phyloP scores from a whole-genome alignment of 345 rosid species.

The Schrenkiella parvula region DNA sequence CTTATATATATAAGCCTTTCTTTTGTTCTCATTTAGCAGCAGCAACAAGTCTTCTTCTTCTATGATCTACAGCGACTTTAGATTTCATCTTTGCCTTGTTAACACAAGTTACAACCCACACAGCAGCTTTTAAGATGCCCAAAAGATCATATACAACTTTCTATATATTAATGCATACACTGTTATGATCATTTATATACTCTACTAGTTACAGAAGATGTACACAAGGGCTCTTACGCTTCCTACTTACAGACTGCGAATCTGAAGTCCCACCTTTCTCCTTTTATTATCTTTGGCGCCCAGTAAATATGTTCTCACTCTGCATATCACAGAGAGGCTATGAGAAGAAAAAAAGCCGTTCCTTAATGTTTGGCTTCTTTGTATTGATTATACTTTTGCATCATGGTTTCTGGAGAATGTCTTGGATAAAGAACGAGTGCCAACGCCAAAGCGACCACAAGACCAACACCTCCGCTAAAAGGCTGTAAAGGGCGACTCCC shows the following conservation, averaged over 20 bases:
- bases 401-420: slow-evolving; percentile 26
- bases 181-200: slow-evolving; percentile 1
- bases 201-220: slow-evolving; percentile 17
- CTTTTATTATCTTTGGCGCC: background rate
- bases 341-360: background rate
- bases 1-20: background rate
- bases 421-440: slow-evolving; percentile 64
- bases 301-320: background rate
- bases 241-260: slow-evolving; percentile 17
- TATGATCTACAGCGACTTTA: background rate
- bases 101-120: background rate
- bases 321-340: background rate
- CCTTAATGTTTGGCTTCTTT: slow-evolving; percentile 2
- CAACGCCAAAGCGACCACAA: slow-evolving; percentile 46
- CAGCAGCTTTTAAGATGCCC: background rate
- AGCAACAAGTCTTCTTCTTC: background rate
- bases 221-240: background rate
- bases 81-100: background rate
- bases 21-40: background rate
- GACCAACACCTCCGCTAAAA: slow-evolving; percentile 73
- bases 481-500: slow-evolving; percentile 73
- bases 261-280: slow-evolving; percentile 5
- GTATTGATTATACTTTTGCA: slow-evolving; percentile 3
- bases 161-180: background rate
- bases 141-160: slow-evolving; percentile 2